Evolutionary conservation across 1,284 basidiomycete species (phyloP).

Genomic region (Megacollybia platyphylla): DNA sequence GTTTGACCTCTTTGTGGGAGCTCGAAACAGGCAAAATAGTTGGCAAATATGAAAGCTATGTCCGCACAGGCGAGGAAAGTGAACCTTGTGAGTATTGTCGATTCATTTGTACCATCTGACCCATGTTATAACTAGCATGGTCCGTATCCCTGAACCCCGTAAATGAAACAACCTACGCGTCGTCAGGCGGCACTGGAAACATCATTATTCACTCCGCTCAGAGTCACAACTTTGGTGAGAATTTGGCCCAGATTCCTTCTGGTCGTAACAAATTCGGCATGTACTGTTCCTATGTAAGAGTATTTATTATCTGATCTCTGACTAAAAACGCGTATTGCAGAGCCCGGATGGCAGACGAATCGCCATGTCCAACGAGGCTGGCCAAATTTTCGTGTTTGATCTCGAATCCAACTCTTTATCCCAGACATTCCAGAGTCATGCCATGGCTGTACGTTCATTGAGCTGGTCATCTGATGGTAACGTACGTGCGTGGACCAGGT

Average conservation of each 20-base stretch:
- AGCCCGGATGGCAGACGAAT: constrained; percentile 75
- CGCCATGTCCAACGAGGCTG: constrained; percentile 68
- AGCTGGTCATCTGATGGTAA: constrained; percentile 73
- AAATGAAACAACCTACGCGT: constrained; percentile 57
- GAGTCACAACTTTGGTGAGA: constrained; percentile 47
- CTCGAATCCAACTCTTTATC: constrained; percentile 49
- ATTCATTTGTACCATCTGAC: constrained; percentile 3
- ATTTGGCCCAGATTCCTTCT: constrained; percentile 41
- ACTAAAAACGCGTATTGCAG: constrained; percentile 23
- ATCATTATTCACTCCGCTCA: constrained; percentile 55
- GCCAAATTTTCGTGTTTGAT: constrained; percentile 76
- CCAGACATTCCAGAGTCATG: constrained; percentile 71
- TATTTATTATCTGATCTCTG: constrained; percentile 3
- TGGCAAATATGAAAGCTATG: constrained; percentile 63
- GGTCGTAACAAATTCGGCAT: constrained; percentile 77
- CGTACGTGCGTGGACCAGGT: constrained; percentile 14
- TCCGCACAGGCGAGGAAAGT: constrained; percentile 35
- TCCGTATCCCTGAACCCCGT: constrained; percentile 66
- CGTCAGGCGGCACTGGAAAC: constrained; percentile 66
- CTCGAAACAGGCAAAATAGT: constrained; percentile 42
- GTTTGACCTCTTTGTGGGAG: constrained; percentile 59
- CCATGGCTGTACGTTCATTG: constrained; percentile 72
- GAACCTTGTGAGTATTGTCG: constrained; percentile 51
- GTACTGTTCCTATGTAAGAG: constrained; percentile 63
- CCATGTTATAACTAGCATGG: constrained; percentile 44